A percentile compares a stretch with the other conserved stretches of the same genome.
phyloP scores from a whole-genome alignment of 179 eudicot genomes.

The Silene noctiflora region DNA sequence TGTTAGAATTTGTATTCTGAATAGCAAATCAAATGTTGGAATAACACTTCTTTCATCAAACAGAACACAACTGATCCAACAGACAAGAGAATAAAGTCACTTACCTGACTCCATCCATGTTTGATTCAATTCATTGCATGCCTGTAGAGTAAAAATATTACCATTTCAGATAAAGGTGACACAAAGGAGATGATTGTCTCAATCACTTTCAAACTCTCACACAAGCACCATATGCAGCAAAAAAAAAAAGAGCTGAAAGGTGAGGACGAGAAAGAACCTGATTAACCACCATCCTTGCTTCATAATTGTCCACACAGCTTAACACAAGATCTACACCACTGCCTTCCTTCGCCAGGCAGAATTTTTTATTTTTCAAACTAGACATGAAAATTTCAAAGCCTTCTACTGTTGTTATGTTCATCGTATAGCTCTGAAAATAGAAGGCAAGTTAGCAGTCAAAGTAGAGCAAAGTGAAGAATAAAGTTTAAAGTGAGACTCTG shows the following conservation, averaged over 20 bases:
- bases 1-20: neutral
- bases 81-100: constrained; percentile 17
- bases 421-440: constrained; percentile 69
- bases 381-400: constrained; percentile 88
- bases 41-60: constrained; percentile 12
- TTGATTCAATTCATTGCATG: constrained; percentile 91
- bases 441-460: constrained; percentile 15
- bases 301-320: constrained; percentile 97
- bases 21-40: neutral
- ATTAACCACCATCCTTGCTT: constrained; percentile 99
- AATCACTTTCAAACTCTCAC: neutral
- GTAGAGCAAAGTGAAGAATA: neutral
- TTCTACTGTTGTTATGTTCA: constrained; percentile 88
- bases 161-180: constrained; percentile 18
- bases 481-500: neutral
- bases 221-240: neutral
- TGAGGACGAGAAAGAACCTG: constrained; percentile 47
- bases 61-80: neutral
- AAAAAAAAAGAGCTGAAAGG: neutral
- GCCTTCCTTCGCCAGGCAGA: constrained; percentile 64
- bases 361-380: constrained; percentile 73
- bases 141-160: constrained; percentile 46
- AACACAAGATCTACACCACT: constrained; percentile 92
- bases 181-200: neutral
- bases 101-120: constrained; percentile 99